Conservation (phyloP, 179 eudicot species). For the Heliamphora pulchella region DNA sequence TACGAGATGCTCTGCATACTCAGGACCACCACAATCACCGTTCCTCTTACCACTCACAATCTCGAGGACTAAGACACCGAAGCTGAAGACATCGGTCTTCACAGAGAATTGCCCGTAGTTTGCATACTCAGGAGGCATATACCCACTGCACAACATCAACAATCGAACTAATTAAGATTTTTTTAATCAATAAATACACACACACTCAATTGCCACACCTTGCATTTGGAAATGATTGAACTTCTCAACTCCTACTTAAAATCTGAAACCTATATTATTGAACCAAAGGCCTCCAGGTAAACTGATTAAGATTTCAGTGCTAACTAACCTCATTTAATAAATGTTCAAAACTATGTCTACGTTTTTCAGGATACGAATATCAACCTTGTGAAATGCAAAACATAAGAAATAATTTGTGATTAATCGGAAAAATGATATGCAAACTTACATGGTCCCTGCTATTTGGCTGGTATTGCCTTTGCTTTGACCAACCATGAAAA, state of each 20-base stretch:
- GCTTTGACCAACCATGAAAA: background rate
- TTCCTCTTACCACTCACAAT: background rate
- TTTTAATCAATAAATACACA: too few relatives aligned
- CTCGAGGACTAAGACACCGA: background rate
- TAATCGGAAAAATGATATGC: background rate
- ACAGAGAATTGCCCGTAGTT: background rate
- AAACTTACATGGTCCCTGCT: background rate
- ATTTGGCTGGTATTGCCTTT: background rate
- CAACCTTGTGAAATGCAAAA: too few relatives aligned
- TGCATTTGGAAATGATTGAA: too few relatives aligned
- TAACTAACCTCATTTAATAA: background rate
- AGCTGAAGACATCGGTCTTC: background rate
- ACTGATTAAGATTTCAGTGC: background rate
- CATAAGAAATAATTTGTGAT: too few relatives aligned
- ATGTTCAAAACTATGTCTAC: too few relatives aligned
- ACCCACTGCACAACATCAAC: background rate
- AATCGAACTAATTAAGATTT: background rate
- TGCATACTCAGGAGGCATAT: background rate
- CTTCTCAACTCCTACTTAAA: too few relatives aligned
- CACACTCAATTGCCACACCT: too few relatives aligned
- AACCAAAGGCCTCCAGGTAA: too few relatives aligned
- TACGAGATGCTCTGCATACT: background rate
- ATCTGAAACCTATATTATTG: too few relatives aligned
- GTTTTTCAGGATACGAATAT: too few relatives aligned
- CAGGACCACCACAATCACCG: background rate